Evolutionary conservation across 2,329 filamentous ascomycete species (phyloP).

Genomic region (Cordyceps farinosa): DNA sequence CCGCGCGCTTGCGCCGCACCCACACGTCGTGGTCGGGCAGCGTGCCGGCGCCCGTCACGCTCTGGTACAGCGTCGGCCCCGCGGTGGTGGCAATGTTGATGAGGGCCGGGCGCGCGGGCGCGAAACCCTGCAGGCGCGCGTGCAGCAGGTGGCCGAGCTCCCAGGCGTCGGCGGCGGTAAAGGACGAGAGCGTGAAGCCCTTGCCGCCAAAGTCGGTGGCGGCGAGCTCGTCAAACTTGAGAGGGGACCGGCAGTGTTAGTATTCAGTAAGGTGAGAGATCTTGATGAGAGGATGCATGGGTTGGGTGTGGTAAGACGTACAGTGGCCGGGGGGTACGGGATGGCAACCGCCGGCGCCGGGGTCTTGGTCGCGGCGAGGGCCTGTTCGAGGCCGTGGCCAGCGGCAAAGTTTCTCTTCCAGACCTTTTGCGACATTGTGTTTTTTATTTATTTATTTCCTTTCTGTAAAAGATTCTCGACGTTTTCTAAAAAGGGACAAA

Average conservation of each 20-base stretch:
- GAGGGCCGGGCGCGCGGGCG: constrained; percentile 44
- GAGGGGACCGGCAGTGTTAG: neutral
- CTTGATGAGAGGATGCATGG: neutral
- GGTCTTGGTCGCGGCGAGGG: constrained; percentile 24
- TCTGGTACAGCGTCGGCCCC: constrained; percentile 66
- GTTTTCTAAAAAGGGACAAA: no score
- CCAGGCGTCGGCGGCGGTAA: constrained; percentile 63
- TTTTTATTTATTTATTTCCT: no score
- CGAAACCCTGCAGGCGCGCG: constrained; percentile 53
- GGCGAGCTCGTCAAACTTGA: constrained; percentile 30
- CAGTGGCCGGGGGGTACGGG: constrained; percentile 23
- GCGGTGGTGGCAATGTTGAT: constrained; percentile 63
- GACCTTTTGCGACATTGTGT: constrained; percentile 33
- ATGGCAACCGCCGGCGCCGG: constrained; percentile 20
- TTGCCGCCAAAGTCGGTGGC: constrained; percentile 35
- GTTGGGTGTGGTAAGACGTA: constrained; percentile 17
- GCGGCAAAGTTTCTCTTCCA: constrained; percentile 26
- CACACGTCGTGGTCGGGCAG: constrained; percentile 69
- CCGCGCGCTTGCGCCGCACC: constrained; percentile 68
- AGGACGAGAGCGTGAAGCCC: constrained; percentile 46
- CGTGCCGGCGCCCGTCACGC: constrained; percentile 62
- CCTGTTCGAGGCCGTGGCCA: constrained; percentile 27
- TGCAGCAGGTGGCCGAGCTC: constrained; percentile 62
- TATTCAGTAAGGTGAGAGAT: neutral
- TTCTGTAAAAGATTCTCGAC: no score